Base-by-base conservation (phyloP, 345 rosid genomes). In the Pistacia atlantica region DNA sequence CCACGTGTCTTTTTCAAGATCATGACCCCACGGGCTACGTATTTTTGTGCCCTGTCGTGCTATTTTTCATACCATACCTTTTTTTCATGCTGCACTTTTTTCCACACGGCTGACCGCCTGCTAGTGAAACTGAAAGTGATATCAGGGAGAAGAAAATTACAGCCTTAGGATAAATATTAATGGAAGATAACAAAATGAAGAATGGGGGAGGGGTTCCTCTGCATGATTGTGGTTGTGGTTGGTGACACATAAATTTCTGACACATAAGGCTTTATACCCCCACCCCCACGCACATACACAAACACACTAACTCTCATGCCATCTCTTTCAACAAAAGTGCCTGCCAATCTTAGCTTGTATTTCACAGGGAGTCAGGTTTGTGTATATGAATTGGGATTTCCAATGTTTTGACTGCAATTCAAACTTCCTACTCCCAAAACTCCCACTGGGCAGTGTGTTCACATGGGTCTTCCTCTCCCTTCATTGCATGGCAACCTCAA, bases 381-480 rank as follows among this genome's bases (percentile, higher is more conserved):
- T 17, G 4, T 0, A 69, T 22, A 11, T 66, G 20, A 61, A 76
- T 75, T 80, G 78, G n/a, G 81, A 33, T 79, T 85, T 82, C 92
- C 87, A 61, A 89, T 65, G 86, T 57, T 81, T 85, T 88, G 87
- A 86, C 86, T 65, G 74, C 70, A 49, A 49, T 54, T 20, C 73
- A 62, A 49, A 54, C 80, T 74, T 46, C 64, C 72, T 6, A 11
- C 71, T 56, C 55, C 69, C 76, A 17, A 65, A 77, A 54, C 46
- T 42, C 59, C 71, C 79, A 45, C 75, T 20, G 75, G 82, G 86
- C 83, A 83, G 86, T 18, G 81, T 79, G 46, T 8, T 42, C 46
- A 42, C 46, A 42, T 42, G 8, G 46, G 46, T 42, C 46, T 42
- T 42, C 46, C 46, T 42, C 46, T 42, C 46, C 8, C 46, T 42